These are phyloP conservation scores for Penicillium simplicissimum DNA, from an alignment of 495 filamentous ascomycete species.

Conservation along the genomic window DNA sequence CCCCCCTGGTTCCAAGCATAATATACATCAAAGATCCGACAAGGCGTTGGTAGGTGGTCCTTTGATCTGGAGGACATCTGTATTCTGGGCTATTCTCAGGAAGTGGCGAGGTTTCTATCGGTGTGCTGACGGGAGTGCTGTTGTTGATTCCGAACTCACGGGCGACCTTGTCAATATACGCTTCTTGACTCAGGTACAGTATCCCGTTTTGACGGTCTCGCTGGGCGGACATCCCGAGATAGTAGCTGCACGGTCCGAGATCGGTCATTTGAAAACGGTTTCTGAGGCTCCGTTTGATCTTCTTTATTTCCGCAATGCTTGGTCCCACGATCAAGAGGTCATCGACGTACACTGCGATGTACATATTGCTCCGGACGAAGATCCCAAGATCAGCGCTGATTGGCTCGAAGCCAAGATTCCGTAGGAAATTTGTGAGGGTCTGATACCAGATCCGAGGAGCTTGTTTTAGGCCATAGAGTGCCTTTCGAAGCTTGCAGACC, in stretches of 20 bases:
- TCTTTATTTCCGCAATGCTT: neutral
- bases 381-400: neutral
- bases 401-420: neutral
- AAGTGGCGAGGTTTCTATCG: too few relatives aligned
- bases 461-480: neutral
- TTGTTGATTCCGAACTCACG: too few relatives aligned
- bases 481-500: too few relatives aligned
- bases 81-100: neutral
- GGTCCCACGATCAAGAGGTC: neutral
- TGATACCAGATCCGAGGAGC: neutral
- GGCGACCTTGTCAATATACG: neutral
- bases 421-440: neutral
- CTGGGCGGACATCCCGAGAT: slow-evolving; percentile 34
- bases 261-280: too few relatives aligned
- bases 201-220: slow-evolving; percentile 25
- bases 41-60: too few relatives aligned
- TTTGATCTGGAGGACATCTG: too few relatives aligned
- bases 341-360: neutral
- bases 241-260: slow-evolving; percentile 26
- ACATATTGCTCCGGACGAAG: neutral
- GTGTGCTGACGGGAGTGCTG: too few relatives aligned
- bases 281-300: slow-evolving; percentile 19
- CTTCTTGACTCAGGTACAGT: slow-evolving; percentile 14
- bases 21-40: too few relatives aligned
- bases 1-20: neutral